phyloP scores from a whole-genome alignment of 495 filamentous ascomycete genomes.

The Talaromyces wortmannii region DNA sequence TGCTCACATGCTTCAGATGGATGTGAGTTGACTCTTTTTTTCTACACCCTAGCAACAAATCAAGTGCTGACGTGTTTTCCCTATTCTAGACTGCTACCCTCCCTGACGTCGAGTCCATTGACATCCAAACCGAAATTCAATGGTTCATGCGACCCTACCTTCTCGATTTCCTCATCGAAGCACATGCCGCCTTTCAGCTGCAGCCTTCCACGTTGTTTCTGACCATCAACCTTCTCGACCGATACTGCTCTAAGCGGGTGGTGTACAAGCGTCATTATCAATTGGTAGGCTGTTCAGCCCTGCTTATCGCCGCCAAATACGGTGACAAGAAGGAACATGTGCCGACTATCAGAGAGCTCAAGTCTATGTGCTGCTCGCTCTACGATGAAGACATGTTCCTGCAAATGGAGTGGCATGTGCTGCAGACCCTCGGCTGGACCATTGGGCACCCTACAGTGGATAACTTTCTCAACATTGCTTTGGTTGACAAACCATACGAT shows the following conservation, averaged over 20 bases:
- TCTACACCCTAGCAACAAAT: not conserved
- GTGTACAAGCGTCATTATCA: slow-evolving; percentile 99
- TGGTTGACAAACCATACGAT: slow-evolving; percentile 60
- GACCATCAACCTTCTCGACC: slow-evolving; percentile 91
- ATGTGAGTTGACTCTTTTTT: slow-evolving; percentile 49
- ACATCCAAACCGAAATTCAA: slow-evolving; percentile 97
- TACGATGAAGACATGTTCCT: slow-evolving; percentile 99
- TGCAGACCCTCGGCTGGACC: slow-evolving; percentile 95
- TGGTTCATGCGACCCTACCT: slow-evolving; percentile 99
- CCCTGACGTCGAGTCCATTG: slow-evolving; percentile 93
- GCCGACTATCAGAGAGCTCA: slow-evolving; percentile 88
- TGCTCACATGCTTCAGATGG: slow-evolving; percentile 91
- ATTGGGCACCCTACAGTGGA: slow-evolving; percentile 95
- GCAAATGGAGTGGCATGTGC: slow-evolving; percentile 99
- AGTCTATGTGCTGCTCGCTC: slow-evolving; percentile 97
- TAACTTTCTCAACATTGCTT: slow-evolving; percentile 74
- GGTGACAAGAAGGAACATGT: slow-evolving; percentile 97
- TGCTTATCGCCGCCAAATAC: slow-evolving; percentile 97
- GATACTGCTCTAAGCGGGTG: slow-evolving; percentile 96
- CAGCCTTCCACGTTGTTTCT: slow-evolving; percentile 92
- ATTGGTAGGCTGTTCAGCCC: slow-evolving; percentile 89
- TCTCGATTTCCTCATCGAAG: slow-evolving; percentile 96
- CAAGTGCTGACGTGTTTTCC: slow-evolving; percentile 12
- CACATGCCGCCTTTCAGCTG: slow-evolving; percentile 88
- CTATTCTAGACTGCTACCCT: slow-evolving; percentile 72